phyloP scores from a whole-genome alignment of 441 rosid species.

The Pelargonium citronellum region DNA sequence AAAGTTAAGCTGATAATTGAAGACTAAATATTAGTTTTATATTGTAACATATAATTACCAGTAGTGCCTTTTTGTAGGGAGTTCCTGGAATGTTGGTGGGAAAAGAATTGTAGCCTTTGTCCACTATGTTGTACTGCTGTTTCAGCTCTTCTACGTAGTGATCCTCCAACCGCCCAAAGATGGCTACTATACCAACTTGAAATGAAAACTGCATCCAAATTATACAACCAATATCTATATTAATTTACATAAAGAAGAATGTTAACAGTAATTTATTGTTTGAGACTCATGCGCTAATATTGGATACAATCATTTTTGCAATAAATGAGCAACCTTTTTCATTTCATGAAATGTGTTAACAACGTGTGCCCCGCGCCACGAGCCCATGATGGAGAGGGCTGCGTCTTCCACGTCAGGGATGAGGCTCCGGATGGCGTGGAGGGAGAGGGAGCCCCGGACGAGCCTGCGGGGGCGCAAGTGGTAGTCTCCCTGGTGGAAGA shows the following conservation, averaged over 20 bases:
- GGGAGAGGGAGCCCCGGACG: constrained; percentile 53
- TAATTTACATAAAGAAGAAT: no score
- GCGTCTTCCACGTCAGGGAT: constrained; percentile 47
- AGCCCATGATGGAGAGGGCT: constrained; percentile 40
- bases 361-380: constrained; percentile 44
- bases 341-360: constrained; percentile 55
- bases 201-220: constrained; percentile 47
- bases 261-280: no score
- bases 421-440: constrained; percentile 42
- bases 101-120: constrained; percentile 59
- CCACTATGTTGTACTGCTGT: constrained; percentile 43
- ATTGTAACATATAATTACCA: constrained; percentile 26
- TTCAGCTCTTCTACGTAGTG: constrained; percentile 43
- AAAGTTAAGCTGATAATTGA: neutral
- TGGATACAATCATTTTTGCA: no score
- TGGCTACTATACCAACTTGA: constrained; percentile 52
- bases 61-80: constrained; percentile 43
- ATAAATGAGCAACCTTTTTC: constrained; percentile 40
- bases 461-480: constrained; percentile 67
- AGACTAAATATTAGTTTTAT: no score
- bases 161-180: constrained; percentile 50
- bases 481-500: constrained; percentile 80
- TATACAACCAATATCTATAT: neutral
- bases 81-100: constrained; percentile 55
- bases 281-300: no score